Evolutionary conservation across 169 alveolate genomes (phyloP), one percentile per base, ranked within the genome.

Genomic region (Hepatocystis sp.): DNA sequence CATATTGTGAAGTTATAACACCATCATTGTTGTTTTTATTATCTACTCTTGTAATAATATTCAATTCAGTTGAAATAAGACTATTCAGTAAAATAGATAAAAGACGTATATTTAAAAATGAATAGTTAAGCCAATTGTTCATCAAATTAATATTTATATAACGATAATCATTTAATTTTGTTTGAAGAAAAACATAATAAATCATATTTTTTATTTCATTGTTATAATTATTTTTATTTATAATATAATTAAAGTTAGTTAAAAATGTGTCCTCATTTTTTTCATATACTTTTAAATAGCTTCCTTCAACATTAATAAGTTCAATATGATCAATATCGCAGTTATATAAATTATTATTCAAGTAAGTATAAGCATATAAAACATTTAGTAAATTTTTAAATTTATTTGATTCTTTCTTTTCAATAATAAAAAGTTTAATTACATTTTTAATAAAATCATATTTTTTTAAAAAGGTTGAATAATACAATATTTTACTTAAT

Each of bases 321-420:
- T 34, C n/a, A 27, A 71, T 56, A n/a, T 71, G 30, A 2, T 71
- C 15, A 15, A 71, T 52, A 11, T 53, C 23, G 27, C 21, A 19
- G 11, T n/a, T n/a, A n/a, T 19, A 32, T 23, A 28, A 15, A 49
- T 66, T 60, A 30, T 49, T 81, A 39, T 63, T 61, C 13, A 42
- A 40, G 49, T 42, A 51, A 27, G 28, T 7, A 32, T 81, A 81
- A 21, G 89, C 52, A 47, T 61, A 55, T 8, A 81, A 40, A 47
- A 81, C 44, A 47, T 81, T 81, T 81, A 81, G 36, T 17, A 60
- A 53, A 81, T 81, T 63, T 81, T 81, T 81, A 71, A 71, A 71
- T 19, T 36, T 49, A 1, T 32, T 23, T 39, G 34, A 27, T 51
- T 30, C 64, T 4, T 63, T 49, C 19, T 81, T 58, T 5, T 55